phyloP scores from a whole-genome alignment of 2,329 filamentous ascomycete species.

The Talaromyces sp. region DNA sequence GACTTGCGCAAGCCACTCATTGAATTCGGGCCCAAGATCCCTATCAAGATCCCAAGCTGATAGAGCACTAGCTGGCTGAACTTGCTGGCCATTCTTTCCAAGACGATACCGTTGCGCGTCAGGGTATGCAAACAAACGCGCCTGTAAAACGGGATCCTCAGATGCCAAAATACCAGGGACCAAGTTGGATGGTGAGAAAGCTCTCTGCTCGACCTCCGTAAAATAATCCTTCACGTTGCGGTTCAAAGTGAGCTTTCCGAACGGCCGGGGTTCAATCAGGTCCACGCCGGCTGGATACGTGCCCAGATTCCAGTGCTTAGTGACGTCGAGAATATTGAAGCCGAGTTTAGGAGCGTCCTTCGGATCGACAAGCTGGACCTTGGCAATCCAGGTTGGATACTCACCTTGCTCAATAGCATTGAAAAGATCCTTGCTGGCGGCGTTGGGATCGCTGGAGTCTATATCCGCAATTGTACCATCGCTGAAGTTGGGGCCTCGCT shows the following conservation, averaged over 20 bases:
- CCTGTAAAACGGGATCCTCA: slow-evolving; percentile 64
- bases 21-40: background rate
- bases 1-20: background rate
- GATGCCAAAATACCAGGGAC: slow-evolving; percentile 63
- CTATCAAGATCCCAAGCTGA: background rate
- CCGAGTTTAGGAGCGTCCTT: slow-evolving; percentile 56
- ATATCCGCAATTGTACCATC: slow-evolving; percentile 52
- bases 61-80: slow-evolving; percentile 27
- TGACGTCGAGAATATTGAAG: slow-evolving; percentile 63
- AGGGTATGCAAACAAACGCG: slow-evolving; percentile 64
- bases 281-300: slow-evolving; percentile 44
- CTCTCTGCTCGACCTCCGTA: slow-evolving; percentile 64
- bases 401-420: slow-evolving; percentile 57
- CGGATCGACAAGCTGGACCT: slow-evolving; percentile 58
- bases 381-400: slow-evolving; percentile 58
- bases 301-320: slow-evolving; percentile 62
- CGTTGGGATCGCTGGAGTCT: slow-evolving; percentile 55
- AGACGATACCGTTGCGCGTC: slow-evolving; percentile 62
- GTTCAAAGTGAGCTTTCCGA: slow-evolving; percentile 61
- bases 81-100: slow-evolving; percentile 55
- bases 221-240: slow-evolving; percentile 63
- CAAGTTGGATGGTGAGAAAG: slow-evolving; percentile 63
- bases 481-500: slow-evolving; percentile 57
- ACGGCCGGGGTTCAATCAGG: slow-evolving; percentile 39
- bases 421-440: slow-evolving; percentile 58